Evolutionary conservation across 345 rosid species (phyloP).

Genomic region (Aethionema arabicum): DNA sequence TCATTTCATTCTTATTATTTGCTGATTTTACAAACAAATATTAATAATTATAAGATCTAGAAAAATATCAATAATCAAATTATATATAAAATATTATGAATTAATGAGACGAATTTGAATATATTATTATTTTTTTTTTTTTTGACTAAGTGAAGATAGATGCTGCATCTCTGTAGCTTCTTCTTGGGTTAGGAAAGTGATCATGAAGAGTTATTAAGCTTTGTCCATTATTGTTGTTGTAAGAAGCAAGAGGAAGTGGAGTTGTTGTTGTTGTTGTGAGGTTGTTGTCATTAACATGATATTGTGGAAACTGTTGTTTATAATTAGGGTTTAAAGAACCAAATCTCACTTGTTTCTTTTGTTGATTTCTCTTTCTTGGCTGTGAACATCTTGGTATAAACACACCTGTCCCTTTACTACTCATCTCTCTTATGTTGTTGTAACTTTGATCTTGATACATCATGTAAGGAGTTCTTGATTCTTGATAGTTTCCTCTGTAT

Average conservation of each 20-base stretch:
- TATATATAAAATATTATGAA: slow-evolving; percentile 28
- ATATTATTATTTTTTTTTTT: slow-evolving; percentile 1
- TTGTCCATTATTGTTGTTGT: slow-evolving; percentile 13
- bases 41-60: neutral
- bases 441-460: slow-evolving; percentile 48
- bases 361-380: slow-evolving; percentile 50
- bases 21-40: slow-evolving; percentile 25
- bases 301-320: slow-evolving; percentile 36
- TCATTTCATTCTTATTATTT: slow-evolving; percentile 28
- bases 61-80: slow-evolving; percentile 26
- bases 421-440: slow-evolving; percentile 47
- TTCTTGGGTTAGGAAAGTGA: slow-evolving; percentile 34
- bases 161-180: slow-evolving; percentile 42
- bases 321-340: slow-evolving; percentile 41
- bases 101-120: slow-evolving; percentile 31
- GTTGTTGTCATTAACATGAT: slow-evolving; percentile 20
- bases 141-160: slow-evolving; percentile 37
- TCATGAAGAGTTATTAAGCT: slow-evolving; percentile 13
- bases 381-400: slow-evolving; percentile 73
- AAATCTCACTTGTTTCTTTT: slow-evolving; percentile 57
- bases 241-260: too few relatives aligned
- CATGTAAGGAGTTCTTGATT: slow-evolving; percentile 42
- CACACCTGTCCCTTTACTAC: slow-evolving; percentile 96
- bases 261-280: slow-evolving; percentile 17
- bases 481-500: slow-evolving; percentile 46